phyloP scores from a whole-genome alignment of 129 eudicot species.

The Deinandra increscens region DNA sequence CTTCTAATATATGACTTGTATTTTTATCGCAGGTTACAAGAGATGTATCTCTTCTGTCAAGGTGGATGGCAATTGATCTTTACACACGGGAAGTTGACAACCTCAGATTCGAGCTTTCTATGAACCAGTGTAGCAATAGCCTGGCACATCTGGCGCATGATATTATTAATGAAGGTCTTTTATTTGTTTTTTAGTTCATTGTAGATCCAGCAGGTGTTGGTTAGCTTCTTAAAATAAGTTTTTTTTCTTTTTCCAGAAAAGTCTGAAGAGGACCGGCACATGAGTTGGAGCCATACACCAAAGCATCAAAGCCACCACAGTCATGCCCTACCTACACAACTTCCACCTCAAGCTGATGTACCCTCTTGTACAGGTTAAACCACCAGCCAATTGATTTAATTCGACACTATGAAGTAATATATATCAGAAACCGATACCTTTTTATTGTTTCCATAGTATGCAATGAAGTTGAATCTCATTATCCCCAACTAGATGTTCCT shows the following conservation, averaged over 20 bases:
- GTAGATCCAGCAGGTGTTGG: slow-evolving; percentile 6
- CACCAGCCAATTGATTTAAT: slow-evolving; percentile 3
- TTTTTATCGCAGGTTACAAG: slow-evolving; percentile 69
- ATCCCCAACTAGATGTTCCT: slow-evolving; percentile 82
- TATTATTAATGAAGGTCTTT: slow-evolving; percentile 56
- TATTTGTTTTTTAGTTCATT: neutral
- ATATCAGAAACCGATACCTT: neutral
- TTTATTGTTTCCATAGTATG: slow-evolving; percentile 45
- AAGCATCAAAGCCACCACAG: slow-evolving; percentile 43
- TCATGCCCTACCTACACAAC: slow-evolving; percentile 64
- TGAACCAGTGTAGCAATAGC: slow-evolving; percentile 66
- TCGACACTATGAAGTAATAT: neutral
- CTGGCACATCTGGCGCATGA: slow-evolving; percentile 64
- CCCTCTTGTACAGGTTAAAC: slow-evolving; percentile 85
- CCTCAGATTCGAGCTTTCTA: slow-evolving; percentile 93
- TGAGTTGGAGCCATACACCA: slow-evolving; percentile 49
- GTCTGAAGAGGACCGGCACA: slow-evolving; percentile 49
- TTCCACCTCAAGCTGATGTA: slow-evolving; percentile 78
- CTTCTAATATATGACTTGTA: neutral
- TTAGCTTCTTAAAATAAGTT: slow-evolving; percentile 10
- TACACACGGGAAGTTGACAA: slow-evolving; percentile 82
- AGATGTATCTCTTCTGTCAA: slow-evolving; percentile 85
- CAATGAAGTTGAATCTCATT: slow-evolving; percentile 57
- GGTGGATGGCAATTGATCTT: slow-evolving; percentile 99
- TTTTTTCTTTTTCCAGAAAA: slow-evolving; percentile 44